Conservation (phyloP, 768 basidiomycete genomes). For the Gelatoporia subvermispora region DNA sequence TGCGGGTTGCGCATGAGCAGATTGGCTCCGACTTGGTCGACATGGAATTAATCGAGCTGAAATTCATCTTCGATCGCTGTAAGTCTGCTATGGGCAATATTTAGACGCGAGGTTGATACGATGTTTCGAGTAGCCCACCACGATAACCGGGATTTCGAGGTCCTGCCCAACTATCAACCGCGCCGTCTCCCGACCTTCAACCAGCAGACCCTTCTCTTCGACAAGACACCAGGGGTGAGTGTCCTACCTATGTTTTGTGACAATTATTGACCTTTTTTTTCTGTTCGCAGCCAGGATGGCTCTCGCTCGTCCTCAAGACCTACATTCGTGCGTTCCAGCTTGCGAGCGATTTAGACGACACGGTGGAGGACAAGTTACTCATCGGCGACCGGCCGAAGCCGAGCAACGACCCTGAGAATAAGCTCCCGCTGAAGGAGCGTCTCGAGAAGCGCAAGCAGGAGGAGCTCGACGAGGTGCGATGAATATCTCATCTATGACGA, state of each 20-base stretch:
- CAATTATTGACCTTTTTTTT: background rate
- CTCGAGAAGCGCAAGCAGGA: constrained; percentile 44
- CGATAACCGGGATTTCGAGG: constrained; percentile 83
- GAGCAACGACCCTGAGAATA: constrained; percentile 43
- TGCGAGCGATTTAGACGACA: constrained; percentile 76
- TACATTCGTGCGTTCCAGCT: constrained; percentile 77
- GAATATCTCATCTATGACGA: background rate
- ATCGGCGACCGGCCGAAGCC: constrained; percentile 78
- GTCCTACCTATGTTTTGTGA: background rate
- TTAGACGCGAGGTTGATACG: background rate
- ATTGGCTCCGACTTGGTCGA: constrained; percentile 69
- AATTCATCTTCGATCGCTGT: constrained; percentile 78
- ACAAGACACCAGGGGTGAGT: constrained; percentile 56
- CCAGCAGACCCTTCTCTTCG: constrained; percentile 65
- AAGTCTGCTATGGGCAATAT: constrained; percentile 18
- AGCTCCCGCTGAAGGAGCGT: constrained; percentile 53
- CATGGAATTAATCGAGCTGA: constrained; percentile 79
- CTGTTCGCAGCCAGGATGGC: constrained; percentile 59
- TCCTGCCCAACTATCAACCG: constrained; percentile 79
- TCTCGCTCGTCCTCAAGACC: constrained; percentile 63
- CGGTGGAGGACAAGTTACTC: constrained; percentile 74
- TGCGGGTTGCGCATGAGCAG: constrained; percentile 73
- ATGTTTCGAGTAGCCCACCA: constrained; percentile 51
- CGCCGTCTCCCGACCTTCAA: constrained; percentile 44
- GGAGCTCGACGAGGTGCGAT: constrained; percentile 49